A percentile compares a stretch with the other conserved stretches of the same genome.
Conservation (phyloP, 2,329 filamentous ascomycete species). For the Talaromyces sp. region DNA sequence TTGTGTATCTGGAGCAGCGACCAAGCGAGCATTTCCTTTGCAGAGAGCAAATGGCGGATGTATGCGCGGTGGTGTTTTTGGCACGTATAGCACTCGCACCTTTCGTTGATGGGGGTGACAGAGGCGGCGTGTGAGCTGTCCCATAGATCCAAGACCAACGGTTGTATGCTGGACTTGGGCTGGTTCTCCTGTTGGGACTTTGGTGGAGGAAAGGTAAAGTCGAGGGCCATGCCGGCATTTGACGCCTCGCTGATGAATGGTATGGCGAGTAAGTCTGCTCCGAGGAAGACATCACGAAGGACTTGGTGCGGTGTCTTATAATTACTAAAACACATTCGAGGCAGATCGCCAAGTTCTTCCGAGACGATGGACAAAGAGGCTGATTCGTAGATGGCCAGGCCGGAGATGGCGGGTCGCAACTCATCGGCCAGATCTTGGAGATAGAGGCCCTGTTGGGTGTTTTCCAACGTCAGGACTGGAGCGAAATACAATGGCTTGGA, state of each 20-base stretch:
- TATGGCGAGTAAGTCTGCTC: constrained; percentile 73
- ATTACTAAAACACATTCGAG: constrained; percentile 68
- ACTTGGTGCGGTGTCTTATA: constrained; percentile 69
- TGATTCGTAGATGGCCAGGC: constrained; percentile 73
- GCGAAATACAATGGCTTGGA: constrained; percentile 53
- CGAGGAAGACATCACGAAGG: constrained; percentile 67
- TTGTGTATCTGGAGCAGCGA: constrained; percentile 90
- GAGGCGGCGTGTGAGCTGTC: constrained; percentile 55
- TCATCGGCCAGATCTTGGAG: constrained; percentile 67
- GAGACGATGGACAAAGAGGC: constrained; percentile 64
- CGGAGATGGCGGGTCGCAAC: constrained; percentile 52
- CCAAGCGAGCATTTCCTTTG: constrained; percentile 97
- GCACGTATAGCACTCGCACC: constrained; percentile 80
- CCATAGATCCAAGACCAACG: constrained; percentile 79
- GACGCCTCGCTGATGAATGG: constrained; percentile 70
- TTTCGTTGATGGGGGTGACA: constrained; percentile 54
- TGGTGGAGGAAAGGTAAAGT: constrained; percentile 64
- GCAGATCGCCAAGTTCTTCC: constrained; percentile 55
- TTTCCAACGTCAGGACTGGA: constrained; percentile 67
- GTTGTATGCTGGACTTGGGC: constrained; percentile 18
- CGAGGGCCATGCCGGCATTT: constrained; percentile 78
- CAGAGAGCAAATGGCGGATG: constrained; percentile 76
- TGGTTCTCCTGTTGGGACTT: constrained; percentile 10
- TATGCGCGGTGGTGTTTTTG: constrained; percentile 78
- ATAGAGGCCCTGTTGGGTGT: constrained; percentile 73